Evolutionary conservation across 2,329 filamentous ascomycete genomes (phyloP).

Genomic region (Botryotinia convoluta): DNA sequence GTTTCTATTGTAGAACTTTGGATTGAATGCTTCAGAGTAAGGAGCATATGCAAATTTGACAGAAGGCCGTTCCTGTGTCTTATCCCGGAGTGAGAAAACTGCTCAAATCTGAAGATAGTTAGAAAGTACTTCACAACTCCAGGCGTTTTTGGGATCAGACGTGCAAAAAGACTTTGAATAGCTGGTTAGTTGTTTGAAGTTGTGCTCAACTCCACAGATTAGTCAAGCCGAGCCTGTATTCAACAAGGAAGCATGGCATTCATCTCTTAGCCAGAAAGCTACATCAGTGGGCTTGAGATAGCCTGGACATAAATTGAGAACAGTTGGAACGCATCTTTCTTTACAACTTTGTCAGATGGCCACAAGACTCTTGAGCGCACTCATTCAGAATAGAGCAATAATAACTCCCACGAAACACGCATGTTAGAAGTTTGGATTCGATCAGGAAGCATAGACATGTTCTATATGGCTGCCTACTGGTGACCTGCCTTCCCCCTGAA

Average conservation of each 20-base stretch:
- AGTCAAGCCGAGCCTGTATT: not conserved
- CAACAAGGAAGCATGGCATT: not conserved
- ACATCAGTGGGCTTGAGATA: too few species aligned
- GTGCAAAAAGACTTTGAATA: not conserved
- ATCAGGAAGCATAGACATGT: not conserved
- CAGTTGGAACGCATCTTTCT: too few species aligned
- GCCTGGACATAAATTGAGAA: too few species aligned
- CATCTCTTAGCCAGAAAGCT: not conserved
- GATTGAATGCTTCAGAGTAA: fast-evolving
- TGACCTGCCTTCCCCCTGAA: too few species aligned
- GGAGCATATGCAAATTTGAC: fast-evolving
- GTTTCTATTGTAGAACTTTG: not conserved
- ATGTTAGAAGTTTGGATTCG: not conserved
- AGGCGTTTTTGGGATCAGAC: not conserved
- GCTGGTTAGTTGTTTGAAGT: not conserved
- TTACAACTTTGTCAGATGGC: not conserved
- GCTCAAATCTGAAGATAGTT: not conserved
- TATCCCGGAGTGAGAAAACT: not conserved
- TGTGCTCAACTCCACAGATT: fast-evolving
- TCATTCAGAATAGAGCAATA: too few species aligned
- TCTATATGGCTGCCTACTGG: not conserved
- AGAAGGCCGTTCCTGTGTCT: not conserved
- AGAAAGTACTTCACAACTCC: not conserved
- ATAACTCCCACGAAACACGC: too few species aligned
- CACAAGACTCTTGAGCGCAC: too few species aligned